Base-by-base conservation (phyloP, 306 rosid genomes). In the Inga oerstediana region DNA sequence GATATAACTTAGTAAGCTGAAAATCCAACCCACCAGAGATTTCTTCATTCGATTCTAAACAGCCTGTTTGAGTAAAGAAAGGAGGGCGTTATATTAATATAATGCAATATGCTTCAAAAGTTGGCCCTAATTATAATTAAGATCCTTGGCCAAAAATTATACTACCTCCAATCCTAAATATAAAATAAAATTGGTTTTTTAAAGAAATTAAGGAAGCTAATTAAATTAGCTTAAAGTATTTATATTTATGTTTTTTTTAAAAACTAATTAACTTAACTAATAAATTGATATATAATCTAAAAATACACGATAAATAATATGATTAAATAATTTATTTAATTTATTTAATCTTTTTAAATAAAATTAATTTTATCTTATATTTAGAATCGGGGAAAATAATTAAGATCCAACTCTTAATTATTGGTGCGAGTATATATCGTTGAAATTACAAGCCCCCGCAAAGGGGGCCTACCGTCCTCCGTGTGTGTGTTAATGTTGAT, bases 41-140 rank as follows among this genome's bases (percentile, higher is more conserved):
- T 92, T 79, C 83, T 87, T 84, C 6, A 54, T 54, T 54, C 22
- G 93, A 91, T 91, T 84, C 92, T 83, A 34, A 67, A 84, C 91
- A 87, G 89, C 86, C 91, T 92, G 90, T 87, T 82, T 34, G 81
- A 56, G 43, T 70, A 83, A 34, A 22, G 83, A 77, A 77, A 56
- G 45, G 16, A 24, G 52, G 14, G 61, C 37, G 20, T 19, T 2
- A 76, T 44, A 32, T 43, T 79, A 15, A 66, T 74, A 77, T 61
- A 61, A 56, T 56, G 64, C 34, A 72, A 80, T 76, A 82, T 82
- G 85, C 67, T 78, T 74, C 79, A 45, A 32, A 19, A 27, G 64
- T 46, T 64, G 74, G 72, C 56, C 39, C 54, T 65, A 13, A 20
- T 56, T 5, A 54, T 19, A 15, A 54, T 11, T 74, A 48, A 79